Evolutionary conservation across 345 rosid species (phyloP).

Genomic region (Camelina hispida): DNA sequence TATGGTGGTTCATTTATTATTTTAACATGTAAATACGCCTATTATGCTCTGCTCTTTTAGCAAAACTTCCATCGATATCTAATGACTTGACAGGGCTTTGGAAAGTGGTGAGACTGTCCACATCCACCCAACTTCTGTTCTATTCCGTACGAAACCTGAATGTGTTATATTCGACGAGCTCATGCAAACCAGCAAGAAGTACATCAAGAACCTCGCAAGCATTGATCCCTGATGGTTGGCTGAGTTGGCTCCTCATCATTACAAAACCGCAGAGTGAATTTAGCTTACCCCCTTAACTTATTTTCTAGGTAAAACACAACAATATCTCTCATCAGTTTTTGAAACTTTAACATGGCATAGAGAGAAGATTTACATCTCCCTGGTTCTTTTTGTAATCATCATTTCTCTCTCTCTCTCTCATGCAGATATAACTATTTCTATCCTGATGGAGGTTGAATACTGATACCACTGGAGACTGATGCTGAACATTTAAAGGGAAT

Average conservation of each 20-base stretch:
- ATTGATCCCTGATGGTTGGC: conserved; percentile 83
- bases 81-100: conserved; percentile 70
- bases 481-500: conserved; percentile 12
- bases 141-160: conserved; percentile 71
- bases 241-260: conserved; percentile 89
- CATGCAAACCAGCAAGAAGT: conserved; percentile 77
- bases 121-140: conserved; percentile 87
- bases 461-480: conserved; percentile 10
- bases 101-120: conserved; percentile 83
- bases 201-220: conserved; percentile 73
- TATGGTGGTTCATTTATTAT: conserved; percentile 11
- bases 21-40: background rate
- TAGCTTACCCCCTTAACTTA: conserved; percentile 3
- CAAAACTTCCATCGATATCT: conserved; percentile 14
- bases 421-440: conserved; percentile 25
- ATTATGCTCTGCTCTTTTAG: conserved; percentile 3
- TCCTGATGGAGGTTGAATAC: conserved; percentile 14
- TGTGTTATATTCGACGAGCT: conserved; percentile 85
- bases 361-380: conserved; percentile 1
- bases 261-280: conserved; percentile 54
- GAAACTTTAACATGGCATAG: background rate
- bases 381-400: background rate
- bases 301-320: conserved; percentile 30
- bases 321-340: background rate
- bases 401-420: conserved; percentile 13